These are phyloP conservation scores for Polyplosphaeria fusca DNA, from an alignment of 495 filamentous ascomycete genomes.

Conservation along the genomic window DNA sequence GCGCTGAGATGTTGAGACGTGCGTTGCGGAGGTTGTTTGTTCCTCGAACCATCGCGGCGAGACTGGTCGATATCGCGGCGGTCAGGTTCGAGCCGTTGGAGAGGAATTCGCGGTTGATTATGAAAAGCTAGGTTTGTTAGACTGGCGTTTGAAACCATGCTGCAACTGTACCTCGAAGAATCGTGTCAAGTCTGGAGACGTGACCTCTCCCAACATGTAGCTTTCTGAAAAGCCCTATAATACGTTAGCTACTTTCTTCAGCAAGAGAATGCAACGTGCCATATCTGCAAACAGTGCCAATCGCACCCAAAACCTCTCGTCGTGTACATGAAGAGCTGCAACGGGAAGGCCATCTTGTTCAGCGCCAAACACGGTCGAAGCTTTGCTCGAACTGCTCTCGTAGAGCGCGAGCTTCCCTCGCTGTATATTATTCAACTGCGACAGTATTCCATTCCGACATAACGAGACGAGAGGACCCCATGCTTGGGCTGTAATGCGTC, in stretches of 20 bases:
- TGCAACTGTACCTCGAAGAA: conserved; percentile 53
- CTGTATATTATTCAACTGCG: conserved; percentile 42
- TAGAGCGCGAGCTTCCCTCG: conserved; percentile 44
- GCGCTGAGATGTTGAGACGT: conserved; percentile 62
- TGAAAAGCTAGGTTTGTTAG: conserved; percentile 53
- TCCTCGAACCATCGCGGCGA: conserved; percentile 53
- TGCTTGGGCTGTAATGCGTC: conserved; percentile 36
- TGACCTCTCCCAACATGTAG: conserved; percentile 67
- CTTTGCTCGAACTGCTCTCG: conserved; percentile 40
- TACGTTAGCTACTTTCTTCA: background rate
- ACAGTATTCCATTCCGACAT: conserved; percentile 42
- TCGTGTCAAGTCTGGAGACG: conserved; percentile 57
- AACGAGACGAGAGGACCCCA: conserved; percentile 47
- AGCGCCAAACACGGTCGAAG: conserved; percentile 40
- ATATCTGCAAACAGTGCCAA: conserved; percentile 65
- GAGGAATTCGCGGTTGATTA: conserved; percentile 57
- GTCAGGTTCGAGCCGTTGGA: conserved; percentile 52
- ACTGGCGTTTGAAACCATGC: background rate
- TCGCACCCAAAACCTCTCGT: conserved; percentile 64
- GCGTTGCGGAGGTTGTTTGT: conserved; percentile 65
- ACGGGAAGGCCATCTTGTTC: conserved; percentile 26
- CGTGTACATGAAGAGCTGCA: conserved; percentile 52
- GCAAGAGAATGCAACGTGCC: conserved; percentile 28
- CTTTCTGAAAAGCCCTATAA: conserved; percentile 63
- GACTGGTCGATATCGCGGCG: conserved; percentile 53